Evolutionary conservation across 139 green algal genomes (phyloP).

Genomic region (Picochlorum sp.): DNA sequence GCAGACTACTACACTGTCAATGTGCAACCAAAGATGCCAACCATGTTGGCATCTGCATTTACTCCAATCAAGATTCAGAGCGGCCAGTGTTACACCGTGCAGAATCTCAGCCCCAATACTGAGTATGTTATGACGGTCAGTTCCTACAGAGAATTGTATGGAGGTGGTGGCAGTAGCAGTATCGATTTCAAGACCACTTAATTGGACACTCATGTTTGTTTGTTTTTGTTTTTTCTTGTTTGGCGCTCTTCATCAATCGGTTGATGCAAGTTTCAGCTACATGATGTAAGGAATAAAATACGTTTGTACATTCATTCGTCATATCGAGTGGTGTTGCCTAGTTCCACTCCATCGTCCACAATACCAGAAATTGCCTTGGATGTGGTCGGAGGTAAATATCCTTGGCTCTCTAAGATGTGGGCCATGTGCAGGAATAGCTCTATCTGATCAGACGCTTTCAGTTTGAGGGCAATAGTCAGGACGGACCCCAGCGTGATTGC

Average conservation of each 20-base stretch:
- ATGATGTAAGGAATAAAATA: not conserved
- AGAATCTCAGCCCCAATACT: too few relatives aligned
- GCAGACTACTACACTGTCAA: too few relatives aligned
- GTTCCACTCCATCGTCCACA: not conserved
- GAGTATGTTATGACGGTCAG: too few relatives aligned
- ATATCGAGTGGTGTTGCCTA: not conserved
- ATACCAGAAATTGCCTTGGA: constrained; percentile 8
- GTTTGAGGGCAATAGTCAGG: constrained; percentile 28
- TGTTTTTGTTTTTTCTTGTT: too few relatives aligned
- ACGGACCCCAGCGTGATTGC: constrained; percentile 42
- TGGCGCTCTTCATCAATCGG: too few relatives aligned
- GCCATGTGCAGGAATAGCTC: constrained; percentile 20
- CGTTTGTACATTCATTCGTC: not conserved
- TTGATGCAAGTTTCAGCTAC: not conserved
- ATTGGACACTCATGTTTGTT: too few relatives aligned
- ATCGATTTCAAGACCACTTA: not conserved
- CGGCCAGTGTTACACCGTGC: too few relatives aligned
- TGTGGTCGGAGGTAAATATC: constrained; percentile 11
- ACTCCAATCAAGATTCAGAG: too few relatives aligned
- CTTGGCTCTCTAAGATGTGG: constrained; percentile 15
- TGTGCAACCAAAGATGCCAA: too few relatives aligned
- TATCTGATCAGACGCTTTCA: constrained; percentile 10
- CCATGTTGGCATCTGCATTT: too few relatives aligned
- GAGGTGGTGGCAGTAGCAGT: too few relatives aligned
- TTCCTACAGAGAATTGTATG: too few relatives aligned